Base-by-base conservation (phyloP, 2,329 filamentous ascomycete species). In the Colletotrichum neosansevieriae region DNA sequence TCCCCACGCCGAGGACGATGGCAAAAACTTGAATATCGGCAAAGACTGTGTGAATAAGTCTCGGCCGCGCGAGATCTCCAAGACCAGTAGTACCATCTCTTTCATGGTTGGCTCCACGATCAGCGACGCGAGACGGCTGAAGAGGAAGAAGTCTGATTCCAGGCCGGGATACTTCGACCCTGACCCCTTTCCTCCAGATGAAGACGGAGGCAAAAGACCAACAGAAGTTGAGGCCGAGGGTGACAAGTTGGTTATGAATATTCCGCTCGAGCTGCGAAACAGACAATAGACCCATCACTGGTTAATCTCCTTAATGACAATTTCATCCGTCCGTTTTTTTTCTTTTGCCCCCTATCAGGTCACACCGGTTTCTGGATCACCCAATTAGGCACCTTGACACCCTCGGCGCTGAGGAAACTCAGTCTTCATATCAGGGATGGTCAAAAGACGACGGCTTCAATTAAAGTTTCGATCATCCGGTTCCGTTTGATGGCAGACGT, bases 91-190 rank as follows among this genome's bases (percentile, higher is more conserved):
- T 15, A 60, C 61, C 2, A n/a, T 69, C 10, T 58, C 57, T 2
- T 62, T 44, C 2, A 15, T 58, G 24, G 12, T 69, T 19, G 42
- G 29, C 11, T 61, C 58, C 12, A 58, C 44, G 7, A 29, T 67
- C 12, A 38, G 50, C 13, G 51, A 60, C 4, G 9, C 56, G 2
- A 63, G 58, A 5, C 49, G 67, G 12, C 49, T 40, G 3, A 67
- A 51, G 17, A 38, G 62, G 13, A 59, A 50, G 58, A 32, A 32
- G 21, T 56, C 51, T 3, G 67, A 70, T 19, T 53, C 63, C 3
- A 53, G 44, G 49, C 69, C 66, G 3, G 69, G 67, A 3, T 71
- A 70, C 49, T 71, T 70, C 19, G 49, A 71, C 12, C 53, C 67
- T 7, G 49, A 19, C 17, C 44, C 50, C 15, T 67, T 49, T 9